Base-by-base conservation (phyloP, 495 filamentous ascomycete species). In the Tuber calosporum region DNA sequence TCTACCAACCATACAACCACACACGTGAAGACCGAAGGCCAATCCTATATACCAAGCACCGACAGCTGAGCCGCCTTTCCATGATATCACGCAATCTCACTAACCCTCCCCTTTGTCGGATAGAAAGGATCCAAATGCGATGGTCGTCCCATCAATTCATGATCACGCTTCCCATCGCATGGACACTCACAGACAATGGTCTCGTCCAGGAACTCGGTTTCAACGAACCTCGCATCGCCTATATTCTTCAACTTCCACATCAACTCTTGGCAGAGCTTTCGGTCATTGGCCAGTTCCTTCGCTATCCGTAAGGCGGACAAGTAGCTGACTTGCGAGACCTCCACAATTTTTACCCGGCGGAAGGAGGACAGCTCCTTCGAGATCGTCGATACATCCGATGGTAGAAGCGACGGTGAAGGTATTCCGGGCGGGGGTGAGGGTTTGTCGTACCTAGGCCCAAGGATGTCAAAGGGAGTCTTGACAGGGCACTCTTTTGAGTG, bases 301-400 rank as follows among this genome's bases (percentile, higher is more conserved):
- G 53, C 53, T 34, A 13, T 30, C 53, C 53, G 53, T n/a, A 62
- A 26, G 53, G 53, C 26, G 26, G 53, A 62, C 4, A 62, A 34
- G 4, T 62, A 62, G 13, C 53, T 62, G 26, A 62, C 53, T 5
- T 5, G 53, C 26, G 53, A 62, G 53, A 62, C 53, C 53, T 62
- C 53, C 30, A 62, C 53, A 1, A 62, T 17, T 62, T 62, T 62
- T 62, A 62, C 53, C 53, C 53, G 53, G 26, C 53, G 53, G 53
- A 62, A 62, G 13, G 53, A 34, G 53, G 53, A 62, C 26, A 62
- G 53, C 53, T 62, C 53, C 30, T 62, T 62, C 26, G 53, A 62
- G 53, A 62, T 7, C 34, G 53, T 62, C 9, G 53, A 62, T 26
- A 62, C 53, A 13, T 62, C 53, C 13, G 53, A 26, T 30, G 53